Conservation (phyloP, 139 green algal genomes). For the Zygnema cylindricum region DNA sequence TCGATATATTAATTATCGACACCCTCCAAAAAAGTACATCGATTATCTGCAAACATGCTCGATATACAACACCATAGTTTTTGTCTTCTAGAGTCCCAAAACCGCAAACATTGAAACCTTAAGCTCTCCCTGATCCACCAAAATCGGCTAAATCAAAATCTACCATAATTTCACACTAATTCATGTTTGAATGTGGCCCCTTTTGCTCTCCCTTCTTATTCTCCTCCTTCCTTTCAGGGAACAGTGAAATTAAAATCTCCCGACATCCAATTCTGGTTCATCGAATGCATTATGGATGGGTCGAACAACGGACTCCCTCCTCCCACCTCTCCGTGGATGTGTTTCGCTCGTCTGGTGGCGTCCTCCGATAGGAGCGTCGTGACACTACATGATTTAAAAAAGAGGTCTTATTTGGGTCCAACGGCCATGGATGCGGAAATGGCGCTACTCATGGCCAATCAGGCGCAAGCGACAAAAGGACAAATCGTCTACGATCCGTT, state of each 20-base stretch:
- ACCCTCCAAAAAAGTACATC: no score
- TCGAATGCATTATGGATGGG: slow-evolving; percentile 27
- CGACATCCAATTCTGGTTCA: slow-evolving; percentile 61
- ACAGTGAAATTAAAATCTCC: slow-evolving; percentile 39
- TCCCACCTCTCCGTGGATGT: slow-evolving; percentile 61
- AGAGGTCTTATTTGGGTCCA: slow-evolving; percentile 87
- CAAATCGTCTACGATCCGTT: slow-evolving; percentile 79
- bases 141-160: no score
- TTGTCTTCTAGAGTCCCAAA: no score
- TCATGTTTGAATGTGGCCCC: no score
- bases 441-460: slow-evolving; percentile 92
- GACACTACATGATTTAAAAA: slow-evolving; percentile 71
- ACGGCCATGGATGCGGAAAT: slow-evolving; percentile 96
- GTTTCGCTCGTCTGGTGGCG: slow-evolving; percentile 75
- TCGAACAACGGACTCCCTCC: slow-evolving; percentile 47
- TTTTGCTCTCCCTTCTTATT: background rate
- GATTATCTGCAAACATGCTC: no score
- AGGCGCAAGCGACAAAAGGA: slow-evolving; percentile 62
- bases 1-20: no score
- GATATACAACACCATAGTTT: no score
- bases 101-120: no score
- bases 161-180: no score
- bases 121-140: no score
- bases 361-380: slow-evolving; percentile 27
- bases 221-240: slow-evolving; percentile 33